phyloP scores from a whole-genome alignment of 2,329 filamentous ascomycete genomes.

The Paecilomyces sp. region DNA sequence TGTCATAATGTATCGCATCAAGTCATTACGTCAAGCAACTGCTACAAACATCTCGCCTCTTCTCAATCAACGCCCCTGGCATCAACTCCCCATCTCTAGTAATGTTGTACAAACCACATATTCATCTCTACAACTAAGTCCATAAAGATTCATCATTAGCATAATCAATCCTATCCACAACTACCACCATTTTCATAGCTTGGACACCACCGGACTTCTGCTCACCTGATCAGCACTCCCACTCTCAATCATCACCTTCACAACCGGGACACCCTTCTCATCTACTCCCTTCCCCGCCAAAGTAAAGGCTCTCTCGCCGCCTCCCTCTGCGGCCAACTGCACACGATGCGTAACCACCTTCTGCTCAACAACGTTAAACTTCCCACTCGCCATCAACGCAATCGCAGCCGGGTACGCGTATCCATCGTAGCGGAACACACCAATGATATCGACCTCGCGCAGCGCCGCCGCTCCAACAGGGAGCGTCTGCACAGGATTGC shows the following conservation, averaged over 20 bases:
- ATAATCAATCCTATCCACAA: neutral
- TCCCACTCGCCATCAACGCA: conserved; percentile 44
- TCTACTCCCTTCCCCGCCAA: conserved; percentile 46
- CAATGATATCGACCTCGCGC: conserved; percentile 50
- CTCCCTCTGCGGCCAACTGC: conserved; percentile 31
- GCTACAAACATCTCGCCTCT: neutral
- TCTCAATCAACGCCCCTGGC: neutral
- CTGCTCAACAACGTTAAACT: conserved; percentile 42
- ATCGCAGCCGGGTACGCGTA: conserved; percentile 50
- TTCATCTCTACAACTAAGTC: neutral
- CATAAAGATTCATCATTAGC: neutral
- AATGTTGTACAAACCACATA: neutral
- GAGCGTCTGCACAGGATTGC: conserved; percentile 47
- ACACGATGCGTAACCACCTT: conserved; percentile 49
- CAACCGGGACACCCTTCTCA: conserved; percentile 44
- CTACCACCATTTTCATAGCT: neutral
- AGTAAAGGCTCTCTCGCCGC: conserved; percentile 46
- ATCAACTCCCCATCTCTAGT: neutral
- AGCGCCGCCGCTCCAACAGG: conserved; percentile 49
- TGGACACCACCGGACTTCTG: neutral
- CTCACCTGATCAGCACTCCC: neutral
- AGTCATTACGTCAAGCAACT: neutral
- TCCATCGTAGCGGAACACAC: conserved; percentile 50
- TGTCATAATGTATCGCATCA: neutral
- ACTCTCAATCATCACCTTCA: conserved; percentile 45